A percentile compares a stretch with the other conserved stretches of the same genome.
phyloP scores from a whole-genome alignment of 768 basidiomycete species.

The Leccinum longicurvipes region DNA sequence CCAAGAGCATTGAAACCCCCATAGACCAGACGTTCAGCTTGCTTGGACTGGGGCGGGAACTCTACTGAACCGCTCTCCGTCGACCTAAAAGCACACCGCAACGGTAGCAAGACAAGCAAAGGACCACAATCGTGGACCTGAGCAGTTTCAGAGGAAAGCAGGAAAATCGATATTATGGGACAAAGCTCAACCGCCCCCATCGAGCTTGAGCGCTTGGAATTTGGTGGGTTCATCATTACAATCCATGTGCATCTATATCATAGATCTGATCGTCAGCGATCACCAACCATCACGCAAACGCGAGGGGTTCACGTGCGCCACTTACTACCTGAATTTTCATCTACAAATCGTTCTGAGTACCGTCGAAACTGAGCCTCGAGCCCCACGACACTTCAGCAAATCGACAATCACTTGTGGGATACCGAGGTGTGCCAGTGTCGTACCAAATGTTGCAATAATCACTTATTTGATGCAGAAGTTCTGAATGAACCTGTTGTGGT shows the following conservation, averaged over 20 bases:
- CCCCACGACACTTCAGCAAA: not conserved
- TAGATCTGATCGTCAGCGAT: conserved; percentile 1
- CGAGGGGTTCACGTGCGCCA: not conserved
- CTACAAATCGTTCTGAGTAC: not conserved
- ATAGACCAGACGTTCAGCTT: not conserved
- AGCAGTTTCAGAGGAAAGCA: not conserved
- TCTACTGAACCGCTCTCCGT: not conserved
- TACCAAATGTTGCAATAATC: not conserved
- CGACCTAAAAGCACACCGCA: not conserved
- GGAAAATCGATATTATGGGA: not conserved
- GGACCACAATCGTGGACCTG: not conserved
- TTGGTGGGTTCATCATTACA: not conserved
- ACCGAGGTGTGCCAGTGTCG: not conserved
- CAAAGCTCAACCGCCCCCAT: not conserved
- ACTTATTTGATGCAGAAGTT: not conserved
- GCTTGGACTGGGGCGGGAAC: not conserved
- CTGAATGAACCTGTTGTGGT: not conserved
- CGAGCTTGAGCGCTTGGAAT: not conserved
- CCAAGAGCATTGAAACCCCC: not conserved
- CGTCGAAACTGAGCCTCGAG: not conserved
- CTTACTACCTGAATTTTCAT: not conserved
- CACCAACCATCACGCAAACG: not conserved
- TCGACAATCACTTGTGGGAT: not conserved
- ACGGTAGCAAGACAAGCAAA: not conserved
- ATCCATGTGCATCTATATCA: not conserved